These are phyloP conservation scores for Pseudopithomyces maydicus DNA, from an alignment of 2,329 filamentous ascomycete species.

Conservation along the genomic window DNA sequence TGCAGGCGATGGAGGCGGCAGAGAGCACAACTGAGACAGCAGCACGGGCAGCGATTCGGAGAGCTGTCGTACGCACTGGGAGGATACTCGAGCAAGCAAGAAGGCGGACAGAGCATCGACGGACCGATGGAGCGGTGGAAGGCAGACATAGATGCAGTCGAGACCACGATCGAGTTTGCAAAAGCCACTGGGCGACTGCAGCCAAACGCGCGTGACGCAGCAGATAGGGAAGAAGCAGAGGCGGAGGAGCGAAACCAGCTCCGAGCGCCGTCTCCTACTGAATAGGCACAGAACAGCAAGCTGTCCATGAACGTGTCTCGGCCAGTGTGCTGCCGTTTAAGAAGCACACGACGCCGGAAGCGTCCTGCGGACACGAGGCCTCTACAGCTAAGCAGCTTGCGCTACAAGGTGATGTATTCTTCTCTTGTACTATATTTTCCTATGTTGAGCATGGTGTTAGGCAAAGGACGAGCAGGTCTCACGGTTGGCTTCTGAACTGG, in stretches of 20 bases:
- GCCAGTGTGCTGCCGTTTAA: conserved; percentile 17
- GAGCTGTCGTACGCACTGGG: conserved; percentile 15
- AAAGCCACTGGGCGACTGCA: background rate
- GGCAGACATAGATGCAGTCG: background rate
- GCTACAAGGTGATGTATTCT: conserved; percentile 10
- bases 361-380: conserved; percentile 15
- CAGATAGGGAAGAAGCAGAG: background rate
- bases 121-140: conserved; percentile 5
- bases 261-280: conserved; percentile 7
- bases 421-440: conserved; percentile 12
- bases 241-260: conserved; percentile 7
- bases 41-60: conserved; percentile 13
- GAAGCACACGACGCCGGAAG: conserved; percentile 16
- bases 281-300: background rate
- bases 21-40: conserved; percentile 5
- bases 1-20: conserved; percentile 12
- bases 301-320: conserved; percentile 7
- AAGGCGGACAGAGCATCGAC: conserved; percentile 13
- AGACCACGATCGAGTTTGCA: conserved; percentile 4
- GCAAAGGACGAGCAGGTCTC: conserved; percentile 16
- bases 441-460: conserved; percentile 24
- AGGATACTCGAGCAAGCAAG: conserved; percentile 12
- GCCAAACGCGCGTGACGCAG: background rate
- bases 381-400: conserved; percentile 4
- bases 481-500: conserved; percentile 22